Percentiles rank a stretch among this genome's conserved stretches.
These are phyloP conservation scores for Talaromyces sp. DNA, from an alignment of 2,329 filamentous ascomycete species.

Conservation along the genomic window DNA sequence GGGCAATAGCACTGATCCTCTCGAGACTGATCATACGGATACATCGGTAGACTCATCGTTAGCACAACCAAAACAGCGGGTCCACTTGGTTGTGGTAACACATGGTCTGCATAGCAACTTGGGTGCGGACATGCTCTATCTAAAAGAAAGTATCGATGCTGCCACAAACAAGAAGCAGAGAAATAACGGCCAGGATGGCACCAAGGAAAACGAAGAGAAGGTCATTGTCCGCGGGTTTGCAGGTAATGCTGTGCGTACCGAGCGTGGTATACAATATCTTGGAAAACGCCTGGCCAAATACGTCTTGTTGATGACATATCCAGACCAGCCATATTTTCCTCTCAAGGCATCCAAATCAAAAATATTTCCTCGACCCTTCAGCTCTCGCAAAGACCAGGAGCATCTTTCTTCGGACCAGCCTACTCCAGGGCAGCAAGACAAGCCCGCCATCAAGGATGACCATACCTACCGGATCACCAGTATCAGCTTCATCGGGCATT, in stretches of 20 bases:
- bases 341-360: conserved; percentile 57
- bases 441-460: conserved; percentile 48
- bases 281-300: conserved; percentile 93
- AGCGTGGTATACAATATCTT: conserved; percentile 94
- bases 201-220: conserved; percentile 63
- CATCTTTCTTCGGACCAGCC: conserved; percentile 35
- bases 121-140: conserved; percentile 91
- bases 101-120: conserved; percentile 96
- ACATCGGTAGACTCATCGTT: conserved; percentile 10
- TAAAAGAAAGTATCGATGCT: conserved; percentile 96
- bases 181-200: conserved; percentile 45
- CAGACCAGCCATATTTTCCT: conserved; percentile 86
- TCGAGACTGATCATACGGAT: not conserved
- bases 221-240: conserved; percentile 88
- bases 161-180: conserved; percentile 74
- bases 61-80: conserved; percentile 52
- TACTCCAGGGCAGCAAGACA: conserved; percentile 43
- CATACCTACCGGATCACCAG: conserved; percentile 81
- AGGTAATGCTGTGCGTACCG: conserved; percentile 87
- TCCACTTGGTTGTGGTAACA: conserved; percentile 90
- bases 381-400: conserved; percentile 37
- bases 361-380: conserved; percentile 53
- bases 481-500: conserved; percentile 94
- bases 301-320: conserved; percentile 85
- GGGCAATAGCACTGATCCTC: not conserved